Conservation (phyloP, 495 filamentous ascomycete genomes). For the Xylaria curta region DNA sequence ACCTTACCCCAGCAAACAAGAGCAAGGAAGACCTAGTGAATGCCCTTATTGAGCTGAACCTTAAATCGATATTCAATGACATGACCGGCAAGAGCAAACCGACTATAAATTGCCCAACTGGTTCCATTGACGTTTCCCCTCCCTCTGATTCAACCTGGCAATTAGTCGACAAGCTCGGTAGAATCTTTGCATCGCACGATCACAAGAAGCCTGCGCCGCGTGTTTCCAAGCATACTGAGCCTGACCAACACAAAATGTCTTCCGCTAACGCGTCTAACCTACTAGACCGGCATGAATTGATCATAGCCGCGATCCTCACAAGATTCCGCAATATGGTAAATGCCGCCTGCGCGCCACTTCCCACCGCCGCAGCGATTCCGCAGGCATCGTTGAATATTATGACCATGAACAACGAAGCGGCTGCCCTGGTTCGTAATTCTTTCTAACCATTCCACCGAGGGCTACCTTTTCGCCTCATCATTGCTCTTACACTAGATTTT, state of each 20-base stretch:
- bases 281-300: conserved; percentile 47
- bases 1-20: neutral
- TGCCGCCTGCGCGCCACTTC: conserved; percentile 39
- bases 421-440: conserved; percentile 38
- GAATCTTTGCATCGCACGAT: conserved; percentile 12
- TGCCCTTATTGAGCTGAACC: neutral
- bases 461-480: neutral
- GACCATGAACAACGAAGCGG: conserved; percentile 43
- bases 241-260: conserved; percentile 17
- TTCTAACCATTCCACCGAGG: neutral
- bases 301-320: conserved; percentile 48
- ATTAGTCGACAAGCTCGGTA: neutral
- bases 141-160: neutral
- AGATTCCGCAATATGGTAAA: conserved; percentile 44
- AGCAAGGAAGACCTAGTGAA: neutral
- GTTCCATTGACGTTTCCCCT: neutral
- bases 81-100: neutral
- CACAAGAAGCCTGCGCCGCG: neutral
- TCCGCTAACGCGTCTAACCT: conserved; percentile 26
- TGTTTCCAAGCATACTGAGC: neutral
- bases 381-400: conserved; percentile 46
- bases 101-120: neutral
- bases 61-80: neutral
- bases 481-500: neutral
- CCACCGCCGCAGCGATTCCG: conserved; percentile 38